Conservation (phyloP, 2,329 filamentous ascomycete species). For the Hymenoscyphus salicellus region DNA sequence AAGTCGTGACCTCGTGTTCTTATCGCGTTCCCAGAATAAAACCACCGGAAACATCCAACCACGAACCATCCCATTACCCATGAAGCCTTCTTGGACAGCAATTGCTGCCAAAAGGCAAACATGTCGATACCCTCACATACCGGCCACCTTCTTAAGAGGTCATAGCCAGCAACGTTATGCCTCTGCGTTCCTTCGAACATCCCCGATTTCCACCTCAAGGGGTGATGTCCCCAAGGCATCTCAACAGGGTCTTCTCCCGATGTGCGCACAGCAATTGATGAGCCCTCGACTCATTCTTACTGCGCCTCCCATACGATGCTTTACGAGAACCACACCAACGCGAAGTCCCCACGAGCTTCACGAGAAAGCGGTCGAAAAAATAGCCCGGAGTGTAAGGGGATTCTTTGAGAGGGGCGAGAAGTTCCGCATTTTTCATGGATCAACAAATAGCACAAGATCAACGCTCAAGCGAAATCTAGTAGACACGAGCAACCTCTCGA, state of each 20-base stretch:
- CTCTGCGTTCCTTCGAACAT: slow-evolving; percentile 7
- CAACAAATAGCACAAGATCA: slow-evolving; percentile 51
- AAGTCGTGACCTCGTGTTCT: not conserved
- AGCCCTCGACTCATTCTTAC: not conserved
- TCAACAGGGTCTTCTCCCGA: not conserved
- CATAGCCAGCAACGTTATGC: slow-evolving; percentile 5
- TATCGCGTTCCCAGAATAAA: not conserved
- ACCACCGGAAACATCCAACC: not conserved
- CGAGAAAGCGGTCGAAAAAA: slow-evolving; percentile 42
- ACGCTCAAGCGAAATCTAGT: slow-evolving; percentile 43
- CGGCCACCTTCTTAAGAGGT: not conserved
- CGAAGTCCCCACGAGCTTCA: slow-evolving; percentile 34
- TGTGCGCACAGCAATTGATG: too few species aligned
- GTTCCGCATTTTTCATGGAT: slow-evolving; percentile 57
- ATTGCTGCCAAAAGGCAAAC: slow-evolving; percentile 21
- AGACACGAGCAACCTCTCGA: slow-evolving; percentile 47
- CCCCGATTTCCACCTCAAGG: not conserved
- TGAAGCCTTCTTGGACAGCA: slow-evolving; percentile 22
- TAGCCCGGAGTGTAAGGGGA: slow-evolving; percentile 43
- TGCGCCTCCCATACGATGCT: slow-evolving; percentile 4
- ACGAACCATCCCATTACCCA: slow-evolving; percentile 11
- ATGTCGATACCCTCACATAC: not conserved
- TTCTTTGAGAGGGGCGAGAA: slow-evolving; percentile 48
- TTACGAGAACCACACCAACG: slow-evolving; percentile 4
- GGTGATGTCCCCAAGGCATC: not conserved